Conservation (phyloP, 176 grass and related monocot genomes). For the bread wheat (Triticum aestivum) region DNA sequence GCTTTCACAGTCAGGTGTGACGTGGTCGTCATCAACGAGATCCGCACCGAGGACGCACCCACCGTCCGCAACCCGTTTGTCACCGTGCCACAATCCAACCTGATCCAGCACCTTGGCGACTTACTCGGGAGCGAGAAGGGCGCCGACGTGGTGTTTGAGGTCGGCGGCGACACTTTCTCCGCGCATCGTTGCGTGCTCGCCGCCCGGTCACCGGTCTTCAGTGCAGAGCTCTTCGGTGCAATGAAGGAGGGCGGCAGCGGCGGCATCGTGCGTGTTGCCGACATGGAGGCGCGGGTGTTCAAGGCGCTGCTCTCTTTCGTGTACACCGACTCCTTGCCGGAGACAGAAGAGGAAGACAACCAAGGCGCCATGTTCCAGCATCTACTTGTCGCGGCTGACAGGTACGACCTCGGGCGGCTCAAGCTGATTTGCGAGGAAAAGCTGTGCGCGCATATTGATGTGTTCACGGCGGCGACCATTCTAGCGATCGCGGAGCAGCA, state of each 20-base stretch:
- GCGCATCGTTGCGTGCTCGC: not conserved
- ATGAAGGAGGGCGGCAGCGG: slow-evolving; percentile 32
- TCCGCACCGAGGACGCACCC: not conserved
- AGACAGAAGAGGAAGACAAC: not conserved
- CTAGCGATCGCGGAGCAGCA: not conserved
- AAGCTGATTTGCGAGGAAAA: not conserved
- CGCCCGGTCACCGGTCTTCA: slow-evolving; percentile 35
- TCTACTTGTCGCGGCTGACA: not conserved
- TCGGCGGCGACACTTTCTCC: slow-evolving; percentile 1
- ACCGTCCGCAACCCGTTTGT: not conserved
- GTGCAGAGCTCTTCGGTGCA: slow-evolving; percentile 20
- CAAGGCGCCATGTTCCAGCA: not conserved
- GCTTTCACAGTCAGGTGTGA: not conserved
- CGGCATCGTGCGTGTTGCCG: not conserved
- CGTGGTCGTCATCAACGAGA: not conserved
- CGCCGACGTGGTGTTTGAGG: not conserved
- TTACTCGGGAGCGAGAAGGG: too few relatives aligned
- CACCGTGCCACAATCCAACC: not conserved
- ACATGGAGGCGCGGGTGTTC: slow-evolving; percentile 41
- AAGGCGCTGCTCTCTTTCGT: not conserved
- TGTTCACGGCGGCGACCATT: fast-evolving
- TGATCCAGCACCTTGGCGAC: too few relatives aligned
- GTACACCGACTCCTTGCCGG: not conserved
- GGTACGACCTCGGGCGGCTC: not conserved
- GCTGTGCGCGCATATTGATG: not conserved